A percentile compares a stretch with the other conserved stretches of the same genome.
Evolutionary conservation across 495 filamentous ascomycete species (phyloP).

Genomic region (Xylaria nigripes): DNA sequence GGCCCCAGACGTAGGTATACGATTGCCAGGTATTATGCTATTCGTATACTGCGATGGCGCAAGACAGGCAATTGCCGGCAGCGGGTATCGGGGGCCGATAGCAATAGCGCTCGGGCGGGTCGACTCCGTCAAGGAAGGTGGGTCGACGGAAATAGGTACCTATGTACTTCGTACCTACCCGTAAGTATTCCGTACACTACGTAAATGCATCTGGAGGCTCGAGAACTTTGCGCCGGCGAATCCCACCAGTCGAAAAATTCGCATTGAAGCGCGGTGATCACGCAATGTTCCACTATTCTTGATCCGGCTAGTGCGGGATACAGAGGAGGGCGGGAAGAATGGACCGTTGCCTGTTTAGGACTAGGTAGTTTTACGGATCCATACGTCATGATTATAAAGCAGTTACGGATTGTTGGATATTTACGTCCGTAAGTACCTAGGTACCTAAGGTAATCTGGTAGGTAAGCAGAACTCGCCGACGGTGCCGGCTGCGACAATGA

Average conservation of each 20-base stretch:
- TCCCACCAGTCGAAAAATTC: background rate
- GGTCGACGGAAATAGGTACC: slow-evolving; percentile 1
- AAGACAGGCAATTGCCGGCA: slow-evolving; percentile 10
- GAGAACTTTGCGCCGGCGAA: no score
- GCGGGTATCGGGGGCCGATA: slow-evolving; percentile 8
- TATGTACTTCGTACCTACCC: no score
- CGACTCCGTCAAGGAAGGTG: background rate
- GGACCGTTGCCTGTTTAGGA: background rate
- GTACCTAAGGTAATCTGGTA: no score
- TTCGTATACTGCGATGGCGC: slow-evolving; percentile 10
- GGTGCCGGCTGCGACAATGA: no score
- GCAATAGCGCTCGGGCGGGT: slow-evolving; percentile 10
- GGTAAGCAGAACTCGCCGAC: no score
- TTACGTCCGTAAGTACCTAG: no score
- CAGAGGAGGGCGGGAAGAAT: background rate
- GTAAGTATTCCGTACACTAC: no score
- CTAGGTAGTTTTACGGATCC: no score
- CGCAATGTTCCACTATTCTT: slow-evolving; percentile 6
- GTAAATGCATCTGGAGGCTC: no score
- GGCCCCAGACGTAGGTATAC: background rate
- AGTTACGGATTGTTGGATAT: no score
- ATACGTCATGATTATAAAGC: no score
- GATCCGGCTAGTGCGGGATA: background rate
- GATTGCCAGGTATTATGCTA: slow-evolving; percentile 10
- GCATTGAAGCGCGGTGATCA: slow-evolving; percentile 12